Conservation (phyloP, 768 basidiomycete species). For the Strobilomyces confusus region DNA sequence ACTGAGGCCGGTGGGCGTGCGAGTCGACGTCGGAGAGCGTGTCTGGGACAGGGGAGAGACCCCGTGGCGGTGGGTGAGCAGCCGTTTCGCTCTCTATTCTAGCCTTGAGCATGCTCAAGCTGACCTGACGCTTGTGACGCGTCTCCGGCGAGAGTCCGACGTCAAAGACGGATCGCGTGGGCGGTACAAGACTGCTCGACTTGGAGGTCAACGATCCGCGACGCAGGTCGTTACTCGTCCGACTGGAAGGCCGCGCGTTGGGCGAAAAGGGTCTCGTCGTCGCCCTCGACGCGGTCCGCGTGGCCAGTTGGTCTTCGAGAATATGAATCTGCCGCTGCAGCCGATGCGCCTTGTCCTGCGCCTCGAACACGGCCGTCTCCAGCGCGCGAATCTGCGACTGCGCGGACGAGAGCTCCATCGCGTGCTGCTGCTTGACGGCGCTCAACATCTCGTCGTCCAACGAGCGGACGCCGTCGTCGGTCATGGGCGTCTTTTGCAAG, state of each 20-base stretch:
- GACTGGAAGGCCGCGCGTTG: conserved; percentile 41
- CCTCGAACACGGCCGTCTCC: conserved; percentile 69
- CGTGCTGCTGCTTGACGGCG: conserved; percentile 67
- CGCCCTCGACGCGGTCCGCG: conserved; percentile 40
- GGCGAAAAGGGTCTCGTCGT: conserved; percentile 48
- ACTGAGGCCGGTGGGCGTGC: conserved; percentile 52
- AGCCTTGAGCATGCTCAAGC: conserved; percentile 86
- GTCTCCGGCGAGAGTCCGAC: conserved; percentile 70
- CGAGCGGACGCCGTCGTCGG: conserved; percentile 43
- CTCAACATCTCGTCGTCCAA: conserved; percentile 73
- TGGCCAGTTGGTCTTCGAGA: conserved; percentile 62
- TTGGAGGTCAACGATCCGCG: conserved; percentile 34
- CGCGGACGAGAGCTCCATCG: conserved; percentile 74
- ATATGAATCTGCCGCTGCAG: conserved; percentile 63
- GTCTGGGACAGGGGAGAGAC: conserved; percentile 51
- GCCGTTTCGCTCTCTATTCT: conserved; percentile 80
- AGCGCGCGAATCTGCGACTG: conserved; percentile 76
- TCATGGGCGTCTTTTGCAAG: conserved; percentile 42
- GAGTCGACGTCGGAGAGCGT: conserved; percentile 16
- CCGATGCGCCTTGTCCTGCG: conserved; percentile 62
- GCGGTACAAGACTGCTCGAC: conserved; percentile 32
- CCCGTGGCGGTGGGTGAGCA: conserved; percentile 45
- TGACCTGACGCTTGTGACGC: conserved; percentile 76
- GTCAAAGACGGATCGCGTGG: conserved; percentile 60
- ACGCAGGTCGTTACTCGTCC: conserved; percentile 36